Base-by-base conservation (phyloP, 495 filamentous ascomycete genomes). In the Viridothelium virens region DNA sequence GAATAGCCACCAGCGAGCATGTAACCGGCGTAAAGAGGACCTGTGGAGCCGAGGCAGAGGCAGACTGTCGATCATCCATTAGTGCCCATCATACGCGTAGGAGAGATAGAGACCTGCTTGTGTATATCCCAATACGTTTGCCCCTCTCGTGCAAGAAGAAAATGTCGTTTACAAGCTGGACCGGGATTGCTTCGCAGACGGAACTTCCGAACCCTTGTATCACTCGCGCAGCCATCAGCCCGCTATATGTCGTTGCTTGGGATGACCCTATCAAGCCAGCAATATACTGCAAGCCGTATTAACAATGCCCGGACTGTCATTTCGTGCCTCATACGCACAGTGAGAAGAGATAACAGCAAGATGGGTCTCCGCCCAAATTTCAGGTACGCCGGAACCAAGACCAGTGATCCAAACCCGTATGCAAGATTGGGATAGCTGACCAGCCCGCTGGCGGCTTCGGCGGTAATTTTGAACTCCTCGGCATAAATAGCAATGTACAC, bases 101-200 rank as follows among this genome's bases (percentile, higher is more conserved):
- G 31, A 9, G 14, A 33, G 2, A 36, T 2, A 36, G 53, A 7
- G 18, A 14, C 70, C 50, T 68, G 83, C 82, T 76, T 16, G 84
- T 87, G 67, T 87, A 87, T 63, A 82, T 84, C 3, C 83, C 84
- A 41, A 87, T 77, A 1, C 80, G 75, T 74, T 83, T 81, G 5
- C 84, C 84, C 11, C 84, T 75, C 68, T 87, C 84, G 68, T 87
- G 84, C 1, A 87, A 75, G 72, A 83, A 88, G 74, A 88, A 88
- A 65, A 88, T 85, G 67, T 88, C 85, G 67, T 88, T 88, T 6
- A 86, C 85, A 3, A 88, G 70, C 68, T 87, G 84, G 3, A 88
- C 85, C 0, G 84, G 85, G 2, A 86, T 71, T 25, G 85, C 84
- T 66, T 87, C 85, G 72, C 85, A 88, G 33, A 88, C 82, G 10